Evolutionary conservation across 495 filamentous ascomycete genomes (phyloP).

Genomic region (Tuber umbilicatum): DNA sequence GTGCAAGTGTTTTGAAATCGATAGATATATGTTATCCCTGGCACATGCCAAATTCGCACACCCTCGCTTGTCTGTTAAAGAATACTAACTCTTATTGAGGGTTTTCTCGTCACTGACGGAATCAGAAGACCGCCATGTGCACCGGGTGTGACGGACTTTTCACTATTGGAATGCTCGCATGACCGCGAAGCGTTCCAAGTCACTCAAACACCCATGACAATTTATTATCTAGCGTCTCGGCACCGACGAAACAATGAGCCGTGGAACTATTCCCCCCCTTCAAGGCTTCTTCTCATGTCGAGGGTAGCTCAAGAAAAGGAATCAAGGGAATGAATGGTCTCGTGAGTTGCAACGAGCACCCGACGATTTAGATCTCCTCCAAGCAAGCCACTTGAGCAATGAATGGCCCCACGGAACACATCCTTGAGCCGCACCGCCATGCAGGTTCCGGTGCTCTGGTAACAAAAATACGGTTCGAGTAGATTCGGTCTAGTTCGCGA

Average conservation of each 20-base stretch:
- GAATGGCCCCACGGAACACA: background rate
- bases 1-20: background rate
- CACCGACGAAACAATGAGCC: background rate
- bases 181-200: background rate
- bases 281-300: background rate
- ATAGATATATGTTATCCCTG: background rate
- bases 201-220: background rate
- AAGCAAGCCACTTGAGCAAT: background rate
- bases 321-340: background rate
- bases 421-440: background rate
- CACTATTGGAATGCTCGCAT: background rate
- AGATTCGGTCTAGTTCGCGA: background rate
- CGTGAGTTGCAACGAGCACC: background rate
- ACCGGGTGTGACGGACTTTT: background rate
- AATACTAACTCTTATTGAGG: background rate
- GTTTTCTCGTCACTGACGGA: background rate
- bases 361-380: no score
- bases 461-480: background rate
- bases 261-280: background rate
- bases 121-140: background rate
- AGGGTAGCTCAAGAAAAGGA: background rate
- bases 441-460: background rate
- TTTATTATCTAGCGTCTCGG: background rate
- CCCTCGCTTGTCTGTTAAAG: background rate
- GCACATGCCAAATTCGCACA: background rate